Evolutionary conservation across 805 yeast species (phyloP).

Genomic region (Cyberlindnera xylosilytica): DNA sequence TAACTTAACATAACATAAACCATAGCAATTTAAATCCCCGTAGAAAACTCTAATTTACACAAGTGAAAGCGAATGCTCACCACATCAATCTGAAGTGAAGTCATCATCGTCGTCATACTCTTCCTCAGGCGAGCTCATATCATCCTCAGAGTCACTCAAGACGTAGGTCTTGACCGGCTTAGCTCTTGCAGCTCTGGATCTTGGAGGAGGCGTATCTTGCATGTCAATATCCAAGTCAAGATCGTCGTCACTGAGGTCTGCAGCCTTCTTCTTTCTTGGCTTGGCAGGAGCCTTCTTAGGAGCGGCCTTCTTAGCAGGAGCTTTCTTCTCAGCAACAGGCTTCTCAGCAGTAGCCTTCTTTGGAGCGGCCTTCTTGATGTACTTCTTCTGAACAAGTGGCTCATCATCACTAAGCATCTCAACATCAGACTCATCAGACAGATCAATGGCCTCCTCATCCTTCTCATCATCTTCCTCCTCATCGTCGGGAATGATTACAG

Average conservation of each 20-base stretch:
- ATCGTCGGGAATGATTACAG: slow-evolving; percentile 13
- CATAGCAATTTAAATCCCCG: too few relatives aligned
- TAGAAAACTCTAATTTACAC: too few relatives aligned
- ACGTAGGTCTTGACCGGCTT: slow-evolving; percentile 14
- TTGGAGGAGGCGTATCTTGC: slow-evolving; percentile 12
- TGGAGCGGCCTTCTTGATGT: slow-evolving; percentile 7
- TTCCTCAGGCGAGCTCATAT: too few relatives aligned
- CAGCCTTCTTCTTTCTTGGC: neutral
- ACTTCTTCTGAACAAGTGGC: slow-evolving; percentile 8
- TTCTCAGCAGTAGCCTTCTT: slow-evolving; percentile 4
- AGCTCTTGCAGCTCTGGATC: slow-evolving; percentile 22
- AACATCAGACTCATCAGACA: slow-evolving; percentile 9
- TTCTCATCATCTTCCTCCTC: slow-evolving; percentile 16
- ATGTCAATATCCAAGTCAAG: slow-evolving; percentile 9
- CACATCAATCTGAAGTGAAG: neutral
- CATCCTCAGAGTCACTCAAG: slow-evolving; percentile 11
- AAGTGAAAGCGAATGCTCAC: too few relatives aligned
- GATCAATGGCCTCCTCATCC: too few relatives aligned
- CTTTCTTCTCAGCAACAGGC: slow-evolving; percentile 2
- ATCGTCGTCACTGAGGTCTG: slow-evolving; percentile 15
- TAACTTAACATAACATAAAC: too few relatives aligned
- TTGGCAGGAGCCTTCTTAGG: slow-evolving; percentile 4
- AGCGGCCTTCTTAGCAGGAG: slow-evolving; percentile 5
- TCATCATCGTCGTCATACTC: slow-evolving; percentile 13
- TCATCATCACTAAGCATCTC: slow-evolving; percentile 3